Conservation (phyloP, 306 rosid genomes). For the cucumber (Cucumis sativus) region Cucumber_9930_V3 NC_026657.2:6953501-6954000, state of each 20-base stretch:
- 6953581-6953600: conserved; percentile 8
- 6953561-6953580: neutral
- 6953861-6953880: neutral
- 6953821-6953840: neutral
- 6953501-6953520: conserved; percentile 83
- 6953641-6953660: conserved; percentile 38
- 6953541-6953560: conserved; percentile 33
- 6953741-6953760: neutral
- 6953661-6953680: conserved; percentile 40
- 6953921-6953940: neutral
- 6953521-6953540: conserved; percentile 30
- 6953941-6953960: neutral
- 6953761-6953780: neutral
- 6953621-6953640: conserved; percentile 12
- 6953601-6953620: conserved; percentile 1
- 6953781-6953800: neutral
- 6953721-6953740: neutral
- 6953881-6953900: neutral
- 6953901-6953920: neutral
- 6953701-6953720: neutral
- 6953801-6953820: neutral
- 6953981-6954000: neutral
- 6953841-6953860: neutral
- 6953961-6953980: neutral
- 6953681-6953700: conserved; percentile 13